A percentile compares a stretch with the other conserved stretches of the same genome.
These are phyloP conservation scores for Polyporus tsugae DNA, from an alignment of 1,284 basidiomycete species.

Conservation along the genomic window DNA sequence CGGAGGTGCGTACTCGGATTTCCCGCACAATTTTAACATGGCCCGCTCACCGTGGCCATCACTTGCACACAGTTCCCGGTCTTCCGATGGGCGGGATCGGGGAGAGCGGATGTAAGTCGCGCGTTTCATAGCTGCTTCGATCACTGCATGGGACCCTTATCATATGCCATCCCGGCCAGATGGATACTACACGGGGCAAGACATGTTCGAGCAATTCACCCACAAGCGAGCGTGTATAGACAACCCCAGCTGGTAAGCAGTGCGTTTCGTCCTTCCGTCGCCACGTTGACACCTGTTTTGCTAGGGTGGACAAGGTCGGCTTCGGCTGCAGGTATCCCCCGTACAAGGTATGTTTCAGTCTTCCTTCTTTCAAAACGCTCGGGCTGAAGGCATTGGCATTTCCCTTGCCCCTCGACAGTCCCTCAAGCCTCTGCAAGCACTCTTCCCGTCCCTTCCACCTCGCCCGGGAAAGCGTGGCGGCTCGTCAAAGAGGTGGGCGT, in stretches of 20 bases:
- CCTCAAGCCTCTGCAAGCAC: background rate
- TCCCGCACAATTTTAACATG: too few relatives aligned
- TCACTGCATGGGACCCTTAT: too few relatives aligned
- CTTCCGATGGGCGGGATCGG: conserved; percentile 8
- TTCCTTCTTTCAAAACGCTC: too few relatives aligned
- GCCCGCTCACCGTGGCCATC: too few relatives aligned
- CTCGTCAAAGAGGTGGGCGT: conserved; percentile 34
- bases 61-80: background rate
- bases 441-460: conserved; percentile 6
- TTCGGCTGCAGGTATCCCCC: conserved; percentile 12
- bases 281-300: background rate
- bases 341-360: conserved; percentile 7
- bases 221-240: conserved; percentile 6
- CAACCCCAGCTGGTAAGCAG: conserved; percentile 10
- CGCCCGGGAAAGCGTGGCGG: conserved; percentile 10
- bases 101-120: background rate
- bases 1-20: background rate
- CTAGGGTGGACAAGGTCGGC: conserved; percentile 7
- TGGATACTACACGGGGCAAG: conserved; percentile 12
- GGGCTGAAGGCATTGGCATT: background rate
- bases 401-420: background rate
- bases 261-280: background rate
- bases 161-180: background rate
- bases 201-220: conserved; percentile 14
- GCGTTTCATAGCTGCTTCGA: background rate